These are phyloP conservation scores for Hericium rajendrae DNA, from an alignment of 768 basidiomycete species.

Conservation along the genomic window DNA sequence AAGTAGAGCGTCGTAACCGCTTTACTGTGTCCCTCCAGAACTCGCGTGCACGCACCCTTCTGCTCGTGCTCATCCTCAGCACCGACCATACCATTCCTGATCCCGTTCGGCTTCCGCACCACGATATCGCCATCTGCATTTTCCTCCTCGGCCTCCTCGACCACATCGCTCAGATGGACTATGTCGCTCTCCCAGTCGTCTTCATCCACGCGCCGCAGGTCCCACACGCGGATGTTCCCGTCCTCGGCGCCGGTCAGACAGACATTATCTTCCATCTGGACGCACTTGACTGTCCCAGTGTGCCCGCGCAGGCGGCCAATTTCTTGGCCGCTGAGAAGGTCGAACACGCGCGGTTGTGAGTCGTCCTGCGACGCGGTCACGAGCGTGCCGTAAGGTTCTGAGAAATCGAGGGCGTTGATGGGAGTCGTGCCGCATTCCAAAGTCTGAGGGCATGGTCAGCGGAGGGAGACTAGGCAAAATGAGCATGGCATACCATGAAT, in stretches of 20 bases:
- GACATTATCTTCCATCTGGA: slow-evolving; percentile 88
- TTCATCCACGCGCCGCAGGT: slow-evolving; percentile 75
- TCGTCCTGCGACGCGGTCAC: slow-evolving; percentile 86
- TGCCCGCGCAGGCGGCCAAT: slow-evolving; percentile 82
- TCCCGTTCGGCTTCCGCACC: slow-evolving; percentile 24
- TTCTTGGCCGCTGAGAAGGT: slow-evolving; percentile 82
- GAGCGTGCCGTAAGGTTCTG: slow-evolving; percentile 91
- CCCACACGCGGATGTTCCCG: slow-evolving; percentile 82
- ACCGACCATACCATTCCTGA: slow-evolving; percentile 16
- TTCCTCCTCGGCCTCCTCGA: slow-evolving; percentile 50
- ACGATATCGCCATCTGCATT: slow-evolving; percentile 24
- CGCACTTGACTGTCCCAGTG: slow-evolving; percentile 68
- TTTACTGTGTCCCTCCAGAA: slow-evolving; percentile 87
- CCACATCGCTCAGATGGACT: slow-evolving; percentile 51
- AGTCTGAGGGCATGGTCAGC: slow-evolving; percentile 42
- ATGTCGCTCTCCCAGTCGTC: slow-evolving; percentile 42
- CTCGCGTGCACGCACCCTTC: slow-evolving; percentile 57
- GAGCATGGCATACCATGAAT: slow-evolving; percentile 67
- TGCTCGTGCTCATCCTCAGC: slow-evolving; percentile 22
- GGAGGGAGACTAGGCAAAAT: background rate
- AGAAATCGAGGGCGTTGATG: slow-evolving; percentile 86
- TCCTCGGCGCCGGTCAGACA: slow-evolving; percentile 90
- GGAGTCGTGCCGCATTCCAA: slow-evolving; percentile 73
- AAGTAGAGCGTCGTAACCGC: slow-evolving; percentile 91
- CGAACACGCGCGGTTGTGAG: slow-evolving; percentile 86